Evolutionary conservation across 2,329 filamentous ascomycete genomes (phyloP).

Genomic region (Pezicula radicicola): DNA sequence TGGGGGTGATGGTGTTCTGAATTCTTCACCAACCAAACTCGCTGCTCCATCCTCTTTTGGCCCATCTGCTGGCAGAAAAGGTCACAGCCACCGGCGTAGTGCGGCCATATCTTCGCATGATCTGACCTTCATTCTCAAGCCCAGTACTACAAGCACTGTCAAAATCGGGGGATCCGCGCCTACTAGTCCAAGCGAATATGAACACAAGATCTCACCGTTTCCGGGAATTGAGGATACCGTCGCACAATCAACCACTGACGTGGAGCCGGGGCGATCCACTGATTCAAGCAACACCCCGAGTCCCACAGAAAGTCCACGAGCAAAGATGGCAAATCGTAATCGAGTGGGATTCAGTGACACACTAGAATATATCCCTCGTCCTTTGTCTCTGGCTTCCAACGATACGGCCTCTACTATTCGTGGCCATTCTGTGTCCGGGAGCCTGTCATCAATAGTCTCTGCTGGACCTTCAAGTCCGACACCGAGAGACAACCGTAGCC

Average conservation of each 20-base stretch:
- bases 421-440: constrained; percentile 73
- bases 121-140: constrained; percentile 64
- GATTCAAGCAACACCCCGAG: constrained; percentile 1
- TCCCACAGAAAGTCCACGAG: constrained; percentile 8
- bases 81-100: constrained; percentile 80
- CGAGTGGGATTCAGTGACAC: constrained; percentile 83
- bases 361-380: constrained; percentile 78
- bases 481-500: constrained; percentile 38
- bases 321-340: constrained; percentile 43
- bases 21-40: constrained; percentile 23
- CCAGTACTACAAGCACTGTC: constrained; percentile 13
- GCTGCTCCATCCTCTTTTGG: constrained; percentile 15
- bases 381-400: constrained; percentile 79
- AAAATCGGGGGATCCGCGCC: constrained; percentile 31
- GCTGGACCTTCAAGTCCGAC: constrained; percentile 44
- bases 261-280: constrained; percentile 5
- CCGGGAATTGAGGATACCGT: constrained; percentile 5
- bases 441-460: constrained; percentile 75
- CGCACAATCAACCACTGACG: constrained; percentile 2
- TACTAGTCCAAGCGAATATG: constrained; percentile 40
- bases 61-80: constrained; percentile 17
- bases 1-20: constrained; percentile 55
- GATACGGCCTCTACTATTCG: constrained; percentile 75
- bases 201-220: constrained; percentile 15
- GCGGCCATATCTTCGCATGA: constrained; percentile 76